A percentile compares a stretch with the other conserved stretches of the same genome.
phyloP scores from a whole-genome alignment of 1,139 yeast genomes.

The Scheffersomyces quercinus region DNA sequence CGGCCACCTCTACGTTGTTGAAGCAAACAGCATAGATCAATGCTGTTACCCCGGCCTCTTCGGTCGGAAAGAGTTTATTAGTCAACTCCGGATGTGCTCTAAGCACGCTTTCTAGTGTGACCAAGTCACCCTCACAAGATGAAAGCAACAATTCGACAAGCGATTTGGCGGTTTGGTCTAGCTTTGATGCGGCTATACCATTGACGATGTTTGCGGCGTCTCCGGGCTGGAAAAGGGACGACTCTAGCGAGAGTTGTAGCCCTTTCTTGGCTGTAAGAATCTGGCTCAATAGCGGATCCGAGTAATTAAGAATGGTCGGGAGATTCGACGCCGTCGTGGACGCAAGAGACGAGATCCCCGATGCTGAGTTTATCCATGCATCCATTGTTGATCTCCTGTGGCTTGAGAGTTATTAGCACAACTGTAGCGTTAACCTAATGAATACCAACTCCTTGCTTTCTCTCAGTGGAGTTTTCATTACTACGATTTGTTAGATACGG shows the following conservation, averaged over 20 bases:
- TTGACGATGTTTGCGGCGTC: constrained; percentile 2
- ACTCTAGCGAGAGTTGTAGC: constrained; percentile 25
- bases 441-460: too few species aligned
- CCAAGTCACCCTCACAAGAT: constrained; percentile 53
- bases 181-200: constrained; percentile 6
- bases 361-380: constrained; percentile 15
- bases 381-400: constrained; percentile 10
- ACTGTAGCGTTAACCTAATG: too few species aligned
- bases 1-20: constrained; percentile 43
- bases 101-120: constrained; percentile 39
- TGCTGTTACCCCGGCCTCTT: constrained; percentile 46
- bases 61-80: constrained; percentile 32
- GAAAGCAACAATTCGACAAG: constrained; percentile 42
- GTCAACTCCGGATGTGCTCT: constrained; percentile 31
- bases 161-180: constrained; percentile 7
- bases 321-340: constrained; percentile 5
- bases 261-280: constrained; percentile 51
- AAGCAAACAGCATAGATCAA: constrained; percentile 56
- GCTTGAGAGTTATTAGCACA: too few species aligned
- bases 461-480: not conserved
- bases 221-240: constrained; percentile 8
- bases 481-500: not conserved
- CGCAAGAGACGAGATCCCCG: constrained; percentile 9
- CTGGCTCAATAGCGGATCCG: constrained; percentile 44
- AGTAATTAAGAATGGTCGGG: constrained; percentile 17